Base-by-base conservation (phyloP, 352 stramenopile genomes). In the Phytophthora kernoviae region DNA sequence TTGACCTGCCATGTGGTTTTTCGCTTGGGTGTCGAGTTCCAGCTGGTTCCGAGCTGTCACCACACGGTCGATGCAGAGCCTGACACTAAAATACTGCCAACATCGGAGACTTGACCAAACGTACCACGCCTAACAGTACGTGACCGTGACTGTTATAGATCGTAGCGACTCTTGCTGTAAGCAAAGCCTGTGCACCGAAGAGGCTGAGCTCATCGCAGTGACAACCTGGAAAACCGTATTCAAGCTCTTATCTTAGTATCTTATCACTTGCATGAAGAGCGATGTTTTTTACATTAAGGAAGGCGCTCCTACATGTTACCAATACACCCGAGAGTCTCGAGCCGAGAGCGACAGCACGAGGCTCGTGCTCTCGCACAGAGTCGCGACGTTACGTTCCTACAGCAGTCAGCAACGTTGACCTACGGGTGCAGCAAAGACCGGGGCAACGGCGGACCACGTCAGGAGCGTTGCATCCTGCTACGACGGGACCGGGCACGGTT, bases 331-430 rank as follows among this genome's bases (percentile, higher is more conserved):
- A 50, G 45, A 58, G 14, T 30, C 3, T 30, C 24, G 24, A 6
- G 3, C 41, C 40, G 32, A 45, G 24, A 39, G 58, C 58, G 51
- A 65, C 54, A 58, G 47, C 42, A 42, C 32, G 62, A 58, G 18
- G 34, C 34, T 9, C 34, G 42, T 37, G 49, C 44, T n/a, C 42
- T 59, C 44, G 46, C 50, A 14, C 27, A 50, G 27, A 55, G 56
- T 69, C 64, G 54, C 53, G 59, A 62, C 64, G 64, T 55, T 69
- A 65, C 64, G 64, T 69, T 37, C 36, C 64, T 68, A 65, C 64
- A 65, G 64, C 58, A 58, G 58, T 73, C 64, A 73, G 46, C 53
- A 72, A 48, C 53, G 53, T 68, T 61, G 47, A 15, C 50, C 41
- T 34, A 12, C 33, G 43, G 39, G 15, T 37, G 43, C 60, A 30